phyloP scores from a whole-genome alignment of 805 yeast genomes.

The Pichia kluyveri region DNA sequence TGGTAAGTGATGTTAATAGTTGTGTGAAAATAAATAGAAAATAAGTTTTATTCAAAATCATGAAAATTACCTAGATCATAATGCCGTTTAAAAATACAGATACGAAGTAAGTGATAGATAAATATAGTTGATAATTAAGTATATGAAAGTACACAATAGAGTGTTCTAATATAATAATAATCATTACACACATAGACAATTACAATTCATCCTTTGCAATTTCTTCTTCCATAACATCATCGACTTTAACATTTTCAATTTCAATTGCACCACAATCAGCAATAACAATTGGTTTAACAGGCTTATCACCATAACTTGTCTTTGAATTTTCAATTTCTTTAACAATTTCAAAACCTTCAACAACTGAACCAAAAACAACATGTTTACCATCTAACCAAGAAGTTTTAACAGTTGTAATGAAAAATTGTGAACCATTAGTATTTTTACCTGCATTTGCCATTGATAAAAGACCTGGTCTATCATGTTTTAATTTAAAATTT shows the following conservation, averaged over 20 bases:
- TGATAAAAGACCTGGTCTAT: constrained; percentile 58
- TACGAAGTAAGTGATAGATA: too few relatives aligned
- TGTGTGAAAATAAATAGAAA: too few relatives aligned
- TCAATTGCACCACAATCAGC: constrained; percentile 62
- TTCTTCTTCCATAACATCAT: background rate
- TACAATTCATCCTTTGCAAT: constrained; percentile 28
- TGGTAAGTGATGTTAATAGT: too few relatives aligned
- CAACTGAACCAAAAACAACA: constrained; percentile 93
- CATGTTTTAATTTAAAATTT: constrained; percentile 59
- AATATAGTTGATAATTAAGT: too few relatives aligned
- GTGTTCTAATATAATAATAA: too few relatives aligned
- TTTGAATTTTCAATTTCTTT: constrained; percentile 62
- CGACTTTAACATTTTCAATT: constrained; percentile 4
- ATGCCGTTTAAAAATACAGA: too few relatives aligned
- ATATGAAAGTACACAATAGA: too few relatives aligned
- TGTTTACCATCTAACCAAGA: constrained; percentile 91
- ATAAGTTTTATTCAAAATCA: too few relatives aligned
- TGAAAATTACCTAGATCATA: too few relatives aligned
- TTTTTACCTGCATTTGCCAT: constrained; percentile 77
- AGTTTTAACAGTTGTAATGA: constrained; percentile 86
- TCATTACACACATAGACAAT: background rate
- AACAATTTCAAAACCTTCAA: constrained; percentile 81
- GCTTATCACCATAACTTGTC: constrained; percentile 65
- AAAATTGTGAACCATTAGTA: constrained; percentile 91
- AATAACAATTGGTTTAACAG: constrained; percentile 56